A percentile compares a stretch with the other conserved stretches of the same genome.
Evolutionary conservation across 192 early-diverging fungal genomes (phyloP).

Genomic region (Glomus cerebriforme): DNA sequence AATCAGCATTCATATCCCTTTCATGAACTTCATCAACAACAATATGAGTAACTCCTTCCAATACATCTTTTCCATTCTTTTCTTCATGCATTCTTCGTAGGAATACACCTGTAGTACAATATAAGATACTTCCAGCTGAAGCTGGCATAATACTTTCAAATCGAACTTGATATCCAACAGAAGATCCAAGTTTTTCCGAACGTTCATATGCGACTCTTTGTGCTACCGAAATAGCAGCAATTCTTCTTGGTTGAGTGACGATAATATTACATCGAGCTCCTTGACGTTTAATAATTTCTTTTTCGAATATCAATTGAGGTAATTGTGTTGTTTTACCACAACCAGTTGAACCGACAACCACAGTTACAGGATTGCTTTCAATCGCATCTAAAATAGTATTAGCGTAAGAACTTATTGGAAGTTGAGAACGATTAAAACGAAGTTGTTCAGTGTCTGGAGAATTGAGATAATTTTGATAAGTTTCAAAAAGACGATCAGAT

Average conservation of each 20-base stretch:
- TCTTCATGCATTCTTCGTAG: slow-evolving; percentile 58
- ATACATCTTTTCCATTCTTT: slow-evolving; percentile 45
- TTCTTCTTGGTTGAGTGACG: slow-evolving; percentile 68
- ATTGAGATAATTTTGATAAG: slow-evolving; percentile 34
- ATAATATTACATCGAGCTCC: slow-evolving; percentile 50
- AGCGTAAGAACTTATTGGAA: slow-evolving; percentile 45
- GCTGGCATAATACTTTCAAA: slow-evolving; percentile 44
- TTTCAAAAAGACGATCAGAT: slow-evolving; percentile 39
- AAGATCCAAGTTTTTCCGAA: slow-evolving; percentile 45
- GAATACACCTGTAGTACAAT: slow-evolving; percentile 73
- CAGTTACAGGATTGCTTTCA: slow-evolving; percentile 46
- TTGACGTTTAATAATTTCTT: slow-evolving; percentile 41
- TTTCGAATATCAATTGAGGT: slow-evolving; percentile 71
- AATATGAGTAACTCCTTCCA: slow-evolving; percentile 60
- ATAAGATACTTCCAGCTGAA: slow-evolving; percentile 48
- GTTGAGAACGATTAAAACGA: slow-evolving; percentile 32
- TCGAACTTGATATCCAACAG: slow-evolving; percentile 49
- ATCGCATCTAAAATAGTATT: slow-evolving; percentile 39
- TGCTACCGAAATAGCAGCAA: slow-evolving; percentile 76
- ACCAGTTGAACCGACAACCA: slow-evolving; percentile 53
- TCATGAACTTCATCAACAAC: slow-evolving; percentile 59
- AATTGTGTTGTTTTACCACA: slow-evolving; percentile 68
- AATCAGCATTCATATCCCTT: slow-evolving; percentile 52
- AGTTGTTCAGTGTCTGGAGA: slow-evolving; percentile 35
- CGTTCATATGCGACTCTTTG: slow-evolving; percentile 54